Evolutionary conservation across 768 basidiomycete species (phyloP).

Genomic region (Crepidotus variabilis): DNA sequence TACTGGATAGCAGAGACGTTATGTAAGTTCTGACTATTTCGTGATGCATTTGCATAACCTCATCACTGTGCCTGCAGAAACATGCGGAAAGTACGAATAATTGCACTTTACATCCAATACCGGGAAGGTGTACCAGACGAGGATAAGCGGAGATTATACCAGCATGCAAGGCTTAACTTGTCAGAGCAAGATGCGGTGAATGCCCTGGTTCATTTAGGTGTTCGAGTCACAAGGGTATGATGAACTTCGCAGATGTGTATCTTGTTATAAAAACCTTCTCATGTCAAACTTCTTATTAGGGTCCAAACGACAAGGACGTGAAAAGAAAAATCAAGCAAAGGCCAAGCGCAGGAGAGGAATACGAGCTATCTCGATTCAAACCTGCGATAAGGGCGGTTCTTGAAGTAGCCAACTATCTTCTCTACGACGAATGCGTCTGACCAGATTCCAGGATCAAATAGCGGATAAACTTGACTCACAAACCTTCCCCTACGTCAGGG

Average conservation of each 20-base stretch:
- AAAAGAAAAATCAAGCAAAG: conserved; percentile 84
- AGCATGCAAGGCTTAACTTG: conserved; percentile 85
- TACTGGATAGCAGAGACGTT: conserved; percentile 84
- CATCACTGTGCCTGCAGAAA: conserved; percentile 46
- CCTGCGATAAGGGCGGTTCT: conserved; percentile 78
- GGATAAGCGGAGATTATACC: conserved; percentile 89
- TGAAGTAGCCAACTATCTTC: conserved; percentile 49
- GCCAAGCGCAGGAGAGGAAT: conserved; percentile 78
- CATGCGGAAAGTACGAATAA: conserved; percentile 91
- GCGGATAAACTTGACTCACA: conserved; percentile 71
- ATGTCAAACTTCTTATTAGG: conserved; percentile 37
- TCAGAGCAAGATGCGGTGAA: conserved; percentile 94
- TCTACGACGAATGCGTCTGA: not conserved
- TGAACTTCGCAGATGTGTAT: not conserved
- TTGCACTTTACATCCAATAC: conserved; percentile 91
- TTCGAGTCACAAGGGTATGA: conserved; percentile 78
- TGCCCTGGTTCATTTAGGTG: conserved; percentile 77
- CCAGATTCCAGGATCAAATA: conserved; percentile 67
- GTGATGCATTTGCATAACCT: not conserved
- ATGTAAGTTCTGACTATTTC: conserved; percentile 45
- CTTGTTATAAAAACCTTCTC: too few species aligned
- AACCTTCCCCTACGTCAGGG: conserved; percentile 88
- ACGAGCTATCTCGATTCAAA: conserved; percentile 92
- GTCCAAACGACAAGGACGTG: conserved; percentile 69
- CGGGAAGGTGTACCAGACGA: conserved; percentile 99